phyloP scores from a whole-genome alignment of 2,329 filamentous ascomycete species.

The Colletotrichum australisinense region DNA sequence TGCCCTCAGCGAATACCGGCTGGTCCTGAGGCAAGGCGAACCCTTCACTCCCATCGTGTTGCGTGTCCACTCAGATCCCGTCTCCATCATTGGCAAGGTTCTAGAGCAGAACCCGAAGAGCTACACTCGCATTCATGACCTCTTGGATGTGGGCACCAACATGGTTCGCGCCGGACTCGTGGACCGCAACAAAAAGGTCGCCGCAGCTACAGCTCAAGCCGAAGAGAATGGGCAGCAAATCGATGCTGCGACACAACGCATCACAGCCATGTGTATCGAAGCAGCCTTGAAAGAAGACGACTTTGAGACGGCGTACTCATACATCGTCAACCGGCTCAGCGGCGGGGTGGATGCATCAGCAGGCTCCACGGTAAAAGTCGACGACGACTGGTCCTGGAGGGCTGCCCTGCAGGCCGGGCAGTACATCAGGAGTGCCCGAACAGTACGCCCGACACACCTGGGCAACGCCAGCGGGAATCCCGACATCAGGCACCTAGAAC shows the following conservation, averaged over 20 bases:
- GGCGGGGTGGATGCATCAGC: slow-evolving; percentile 42
- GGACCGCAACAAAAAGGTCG: slow-evolving; percentile 42
- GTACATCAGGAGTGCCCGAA: slow-evolving; percentile 69
- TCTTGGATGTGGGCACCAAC: slow-evolving; percentile 75
- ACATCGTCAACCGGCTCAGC: slow-evolving; percentile 77
- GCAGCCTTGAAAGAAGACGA: slow-evolving; percentile 80
- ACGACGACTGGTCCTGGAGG: slow-evolving; percentile 80
- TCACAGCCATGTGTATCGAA: slow-evolving; percentile 85
- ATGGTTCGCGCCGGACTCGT: slow-evolving; percentile 71
- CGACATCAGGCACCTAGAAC: slow-evolving; percentile 79
- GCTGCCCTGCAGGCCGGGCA: slow-evolving; percentile 83
- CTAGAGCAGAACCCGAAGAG: slow-evolving; percentile 80
- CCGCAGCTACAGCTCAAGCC: slow-evolving; percentile 34
- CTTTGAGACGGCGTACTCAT: slow-evolving; percentile 89
- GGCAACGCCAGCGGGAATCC: slow-evolving; percentile 69
- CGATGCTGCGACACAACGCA: slow-evolving; percentile 66
- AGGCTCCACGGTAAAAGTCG: slow-evolving; percentile 39
- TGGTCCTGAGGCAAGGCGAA: slow-evolving; percentile 83
- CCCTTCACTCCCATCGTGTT: slow-evolving; percentile 83
- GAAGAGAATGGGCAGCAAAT: slow-evolving; percentile 42
- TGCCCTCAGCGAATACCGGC: slow-evolving; percentile 78
- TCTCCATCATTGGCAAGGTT: slow-evolving; percentile 78
- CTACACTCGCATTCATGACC: slow-evolving; percentile 80
- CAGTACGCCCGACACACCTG: slow-evolving; percentile 67
- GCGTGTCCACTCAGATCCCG: slow-evolving; percentile 80